Evolutionary conservation across 495 filamentous ascomycete genomes (phyloP), one percentile per base, ranked within the genome.

Genomic region (Friedmanniomyces endolithicus): DNA sequence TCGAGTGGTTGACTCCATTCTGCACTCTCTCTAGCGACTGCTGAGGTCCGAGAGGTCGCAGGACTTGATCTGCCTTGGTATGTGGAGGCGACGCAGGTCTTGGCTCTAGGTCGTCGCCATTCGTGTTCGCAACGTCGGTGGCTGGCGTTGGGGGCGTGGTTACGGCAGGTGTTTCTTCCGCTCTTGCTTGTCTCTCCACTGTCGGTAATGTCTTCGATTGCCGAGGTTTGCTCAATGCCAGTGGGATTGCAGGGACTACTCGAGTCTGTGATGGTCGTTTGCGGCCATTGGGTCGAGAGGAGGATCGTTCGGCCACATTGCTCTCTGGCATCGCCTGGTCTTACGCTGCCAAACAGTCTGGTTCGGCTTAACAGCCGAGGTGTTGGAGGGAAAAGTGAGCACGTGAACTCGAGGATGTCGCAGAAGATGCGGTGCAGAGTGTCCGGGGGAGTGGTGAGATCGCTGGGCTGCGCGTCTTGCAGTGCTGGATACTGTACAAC

Each of bases 211-310:
- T 16, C 34, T 52, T 51, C 34, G 33, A 7, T 27, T 37, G 56
- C 25, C 33, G 24, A 6, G 58, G 19, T 41, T 54, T 58, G 55
- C 43, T 55, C 50, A 62, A 39, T 6, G 59, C 50, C 31, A 62
- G 31, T 23, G 59, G 59, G 14, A 62, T 62, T 11, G 59, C 59
- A 9, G 59, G 59, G 16, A 58, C 48, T 22, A 62, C 52, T 25
- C 59, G 50, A 14, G 25, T 48, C 16, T 25, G 29, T 19, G 50
- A 16, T 23, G 53, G 48, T 40, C 54, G 44, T 45, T 51, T 62
- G 40, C 50, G 56, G 45, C 39, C 29, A n/a, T 49, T 48, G 6
- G 29, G 16, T 12, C 19, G 23, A 24, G 41, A 12, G 20, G 24
- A 11, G 1, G 58, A 22, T 1, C 19, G 29, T 16, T 41, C 29